Evolutionary conservation across 2,329 filamentous ascomycete genomes (phyloP), one percentile per base, ranked within the genome.

Genomic region (Penicillium hordei): DNA sequence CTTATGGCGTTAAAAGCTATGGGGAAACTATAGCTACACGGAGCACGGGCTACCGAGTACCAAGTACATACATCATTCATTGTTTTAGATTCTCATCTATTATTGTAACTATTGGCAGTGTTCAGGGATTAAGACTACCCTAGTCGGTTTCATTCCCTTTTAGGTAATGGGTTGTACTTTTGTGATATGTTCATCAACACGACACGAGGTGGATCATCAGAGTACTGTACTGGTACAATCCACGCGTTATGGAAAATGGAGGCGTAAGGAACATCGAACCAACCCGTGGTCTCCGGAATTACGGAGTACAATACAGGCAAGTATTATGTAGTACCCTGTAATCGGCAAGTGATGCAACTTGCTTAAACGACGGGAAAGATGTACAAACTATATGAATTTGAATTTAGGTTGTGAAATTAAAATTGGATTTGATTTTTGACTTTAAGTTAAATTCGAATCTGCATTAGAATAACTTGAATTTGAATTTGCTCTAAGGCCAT

Each of bases 401-500:
- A 15, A 33, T 33, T 33, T 33, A 33, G 12, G 31, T 33, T 33
- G 31, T 13, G 31, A 33, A 33, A 33, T 33, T 33, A 33, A 33
- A 33, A 33, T 13, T 33, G 31, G 31, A 33, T 13, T 31, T 31
- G 5, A 38, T 13, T 38, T 50, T 50, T 25, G n/a, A 52, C 17
- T 19, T 44, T 27, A 43, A 48, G 25, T 40, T 23, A 13, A 29
- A 33, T 36, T 40, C n/a, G n/a, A 29, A 33, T 51, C 39, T 23
- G 13, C 25, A 15, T 25, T n/a, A 7, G 12, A 27, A 43, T 10
- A 25, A n/a, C 9, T 27, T 17, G 23, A 36, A 36, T 60, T 63
- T 51, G 52, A 54, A 63, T 55, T 55, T 57, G 38, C 46, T 48
- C 39, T 23, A 31, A 46, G 49, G 25, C 34, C 34, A 50, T 52